phyloP scores from a whole-genome alignment of 306 rosid species.

The Cicer judaicum region DNA sequence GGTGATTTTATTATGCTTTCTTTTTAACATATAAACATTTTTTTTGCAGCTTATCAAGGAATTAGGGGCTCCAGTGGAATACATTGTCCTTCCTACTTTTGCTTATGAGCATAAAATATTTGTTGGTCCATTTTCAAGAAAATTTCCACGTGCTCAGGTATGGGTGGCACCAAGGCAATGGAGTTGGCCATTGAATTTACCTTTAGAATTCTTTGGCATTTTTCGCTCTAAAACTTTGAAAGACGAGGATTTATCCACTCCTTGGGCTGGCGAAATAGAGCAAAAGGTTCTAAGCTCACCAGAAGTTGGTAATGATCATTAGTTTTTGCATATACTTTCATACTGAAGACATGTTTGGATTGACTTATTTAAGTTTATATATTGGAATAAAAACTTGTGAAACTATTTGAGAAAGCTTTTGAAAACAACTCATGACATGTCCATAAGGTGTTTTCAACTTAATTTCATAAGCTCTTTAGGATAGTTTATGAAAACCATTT shows the following conservation, averaged over 20 bases:
- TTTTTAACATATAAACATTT: constrained; percentile 19
- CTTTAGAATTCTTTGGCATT: constrained; percentile 85
- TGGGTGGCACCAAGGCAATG: constrained; percentile 99
- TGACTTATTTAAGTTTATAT: neutral
- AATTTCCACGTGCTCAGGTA: constrained; percentile 81
- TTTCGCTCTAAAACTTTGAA: constrained; percentile 79
- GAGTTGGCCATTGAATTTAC: constrained; percentile 99
- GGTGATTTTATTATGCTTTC: constrained; percentile 32
- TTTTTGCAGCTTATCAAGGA: constrained; percentile 81
- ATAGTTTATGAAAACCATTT: neutral
- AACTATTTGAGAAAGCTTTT: neutral
- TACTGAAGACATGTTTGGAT: neutral
- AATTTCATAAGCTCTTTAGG: neutral
- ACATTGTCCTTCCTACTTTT: constrained; percentile 88
- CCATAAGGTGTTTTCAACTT: neutral
- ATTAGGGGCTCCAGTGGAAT: constrained; percentile 85
- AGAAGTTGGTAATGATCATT: constrained; percentile 81
- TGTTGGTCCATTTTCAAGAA: constrained; percentile 94
- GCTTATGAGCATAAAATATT: constrained; percentile 96
- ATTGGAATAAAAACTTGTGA: neutral
- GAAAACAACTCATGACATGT: neutral
- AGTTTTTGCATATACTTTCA: constrained; percentile 16
- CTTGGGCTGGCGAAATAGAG: constrained; percentile 88
- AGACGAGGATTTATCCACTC: constrained; percentile 70
- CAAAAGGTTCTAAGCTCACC: constrained; percentile 93